phyloP scores from a whole-genome alignment of 192 early-diverging fungal genomes.

The Coemansia sp. region DNA sequence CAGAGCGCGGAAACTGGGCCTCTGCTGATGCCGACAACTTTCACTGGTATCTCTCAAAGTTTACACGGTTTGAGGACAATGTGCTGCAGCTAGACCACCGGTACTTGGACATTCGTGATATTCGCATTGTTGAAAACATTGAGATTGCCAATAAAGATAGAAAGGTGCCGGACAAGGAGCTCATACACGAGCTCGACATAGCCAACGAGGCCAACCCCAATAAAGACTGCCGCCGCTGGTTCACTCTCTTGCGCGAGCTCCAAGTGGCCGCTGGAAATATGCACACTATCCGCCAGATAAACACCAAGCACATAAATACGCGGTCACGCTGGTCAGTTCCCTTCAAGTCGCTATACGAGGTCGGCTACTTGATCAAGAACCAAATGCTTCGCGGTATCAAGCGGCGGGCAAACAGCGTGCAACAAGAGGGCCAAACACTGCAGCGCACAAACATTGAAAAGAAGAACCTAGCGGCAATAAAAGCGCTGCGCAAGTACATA shows the following conservation, averaged over 20 bases:
- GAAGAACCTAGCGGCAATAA: slow-evolving; percentile 41
- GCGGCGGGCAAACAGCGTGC: slow-evolving; percentile 2
- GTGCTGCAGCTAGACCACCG: slow-evolving; percentile 30
- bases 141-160: slow-evolving; percentile 1
- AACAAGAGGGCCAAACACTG: background rate
- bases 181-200: slow-evolving; percentile 22
- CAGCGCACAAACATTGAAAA: slow-evolving; percentile 45
- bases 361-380: slow-evolving; percentile 49
- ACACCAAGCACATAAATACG: slow-evolving; percentile 53
- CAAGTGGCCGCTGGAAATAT: slow-evolving; percentile 29
- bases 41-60: slow-evolving; percentile 34
- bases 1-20: slow-evolving; percentile 36
- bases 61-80: slow-evolving; percentile 25
- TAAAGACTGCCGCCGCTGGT: slow-evolving; percentile 30
- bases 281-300: slow-evolving; percentile 40
- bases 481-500: slow-evolving; percentile 34
- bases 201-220: slow-evolving; percentile 31
- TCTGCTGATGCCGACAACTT: slow-evolving; percentile 41
- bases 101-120: slow-evolving; percentile 40
- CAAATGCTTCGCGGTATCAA: slow-evolving; percentile 21
- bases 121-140: slow-evolving; percentile 23
- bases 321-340: slow-evolving; percentile 49
- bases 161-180: slow-evolving; percentile 14
- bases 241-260: slow-evolving; percentile 23
- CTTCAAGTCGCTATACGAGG: slow-evolving; percentile 47